Conservation (phyloP, 768 basidiomycete species). For the Leucocoprinus sp. region DNA sequence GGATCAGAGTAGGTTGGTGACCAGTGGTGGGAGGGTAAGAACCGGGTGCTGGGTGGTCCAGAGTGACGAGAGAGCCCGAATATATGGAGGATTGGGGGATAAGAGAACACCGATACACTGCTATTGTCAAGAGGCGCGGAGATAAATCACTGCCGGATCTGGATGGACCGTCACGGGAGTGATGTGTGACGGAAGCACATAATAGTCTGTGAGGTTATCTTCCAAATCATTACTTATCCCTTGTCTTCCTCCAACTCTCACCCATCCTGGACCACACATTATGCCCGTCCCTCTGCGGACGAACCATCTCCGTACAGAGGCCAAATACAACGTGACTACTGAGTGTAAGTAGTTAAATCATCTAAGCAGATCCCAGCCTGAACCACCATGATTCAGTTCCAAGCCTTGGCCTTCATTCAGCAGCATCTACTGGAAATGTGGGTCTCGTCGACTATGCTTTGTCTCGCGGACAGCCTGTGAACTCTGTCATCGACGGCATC, state of each 20-base stretch:
- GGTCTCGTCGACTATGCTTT: conserved; percentile 92
- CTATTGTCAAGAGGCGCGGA: conserved; percentile 9
- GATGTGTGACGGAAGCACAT: conserved; percentile 11
- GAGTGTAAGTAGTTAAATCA: conserved; percentile 33
- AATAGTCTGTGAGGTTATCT: conserved; percentile 14
- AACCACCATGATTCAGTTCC: conserved; percentile 41
- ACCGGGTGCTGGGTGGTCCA: background rate
- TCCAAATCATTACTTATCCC: conserved; percentile 11
- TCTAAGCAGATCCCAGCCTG: conserved; percentile 1
- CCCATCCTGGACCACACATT: conserved; percentile 8
- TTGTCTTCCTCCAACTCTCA: background rate
- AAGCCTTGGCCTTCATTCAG: conserved; percentile 68
- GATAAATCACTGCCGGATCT: conserved; percentile 3
- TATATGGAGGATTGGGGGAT: no score
- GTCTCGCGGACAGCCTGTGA: conserved; percentile 90
- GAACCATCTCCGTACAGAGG: conserved; percentile 39
- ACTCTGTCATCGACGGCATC: conserved; percentile 92
- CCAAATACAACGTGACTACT: conserved; percentile 50
- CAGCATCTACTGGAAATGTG: conserved; percentile 78
- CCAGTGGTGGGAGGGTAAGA: background rate
- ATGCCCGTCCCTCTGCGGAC: conserved; percentile 47
- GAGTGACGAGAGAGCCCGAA: background rate
- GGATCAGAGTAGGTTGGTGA: background rate
- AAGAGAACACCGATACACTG: no score
- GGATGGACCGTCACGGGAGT: background rate